phyloP scores from a whole-genome alignment of 1,284 basidiomycete genomes.

The Meira nashicola region DNA sequence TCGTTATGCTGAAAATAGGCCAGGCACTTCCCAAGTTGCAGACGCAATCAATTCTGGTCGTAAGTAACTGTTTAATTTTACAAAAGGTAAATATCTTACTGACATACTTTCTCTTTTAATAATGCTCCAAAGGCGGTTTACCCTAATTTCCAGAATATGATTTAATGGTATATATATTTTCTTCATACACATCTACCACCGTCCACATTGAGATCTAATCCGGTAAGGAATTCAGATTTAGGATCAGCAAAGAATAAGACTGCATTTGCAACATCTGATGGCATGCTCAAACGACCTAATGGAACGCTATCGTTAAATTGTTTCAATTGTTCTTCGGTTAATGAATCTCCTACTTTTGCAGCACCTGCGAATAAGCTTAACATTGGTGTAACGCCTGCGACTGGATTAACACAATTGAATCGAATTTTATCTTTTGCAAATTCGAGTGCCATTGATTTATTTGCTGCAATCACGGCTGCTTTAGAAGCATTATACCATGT shows the following conservation, averaged over 20 bases:
- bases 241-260: conserved; percentile 29
- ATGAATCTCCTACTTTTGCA: conserved; percentile 17
- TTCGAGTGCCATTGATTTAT: conserved; percentile 28
- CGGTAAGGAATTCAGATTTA: conserved; percentile 20
- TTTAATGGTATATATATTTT: neutral
- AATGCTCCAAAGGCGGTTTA: no score
- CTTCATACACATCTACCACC: conserved; percentile 29
- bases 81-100: no score
- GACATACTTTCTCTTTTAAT: no score
- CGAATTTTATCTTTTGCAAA: conserved; percentile 21
- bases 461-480: conserved; percentile 24
- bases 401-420: conserved; percentile 27
- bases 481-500: conserved; percentile 32
- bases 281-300: conserved; percentile 20
- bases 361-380: conserved; percentile 26
- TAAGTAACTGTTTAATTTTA: conserved; percentile 4
- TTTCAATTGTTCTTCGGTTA: conserved; percentile 11
- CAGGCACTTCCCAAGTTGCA: conserved; percentile 38
- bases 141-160: no score
- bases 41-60: conserved; percentile 41
- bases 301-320: conserved; percentile 23
- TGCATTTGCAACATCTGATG: conserved; percentile 26
- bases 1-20: conserved; percentile 37
- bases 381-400: conserved; percentile 34
- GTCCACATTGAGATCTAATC: conserved; percentile 27